Percentiles rank a stretch among this genome's conserved stretches.
Conservation (phyloP, 306 rosid species). For the Acacia crassicarpa region DNA sequence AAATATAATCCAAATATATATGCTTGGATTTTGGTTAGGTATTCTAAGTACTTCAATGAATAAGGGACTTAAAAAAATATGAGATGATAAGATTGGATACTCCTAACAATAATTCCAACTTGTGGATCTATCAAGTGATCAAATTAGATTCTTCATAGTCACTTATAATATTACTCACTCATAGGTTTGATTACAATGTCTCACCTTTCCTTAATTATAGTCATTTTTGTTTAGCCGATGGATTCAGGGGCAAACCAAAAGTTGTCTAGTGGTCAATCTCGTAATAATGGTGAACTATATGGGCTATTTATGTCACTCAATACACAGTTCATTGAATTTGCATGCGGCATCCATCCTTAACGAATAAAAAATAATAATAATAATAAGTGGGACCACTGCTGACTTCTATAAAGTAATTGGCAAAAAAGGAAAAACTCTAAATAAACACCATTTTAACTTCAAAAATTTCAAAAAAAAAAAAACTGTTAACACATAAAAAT, state of each 20-base stretch:
- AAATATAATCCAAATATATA: not conserved
- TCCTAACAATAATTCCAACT: slow-evolving; percentile 16
- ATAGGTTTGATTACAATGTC: slow-evolving; percentile 28
- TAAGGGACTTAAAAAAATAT: not conserved
- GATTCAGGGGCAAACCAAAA: too few species aligned
- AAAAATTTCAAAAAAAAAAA: too few species aligned
- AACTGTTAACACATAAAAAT: too few species aligned
- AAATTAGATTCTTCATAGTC: not conserved
- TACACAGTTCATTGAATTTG: slow-evolving; percentile 26
- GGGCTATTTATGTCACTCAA: slow-evolving; percentile 18
- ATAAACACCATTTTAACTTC: too few species aligned
- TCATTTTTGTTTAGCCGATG: not conserved
- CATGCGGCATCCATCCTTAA: slow-evolving; percentile 32
- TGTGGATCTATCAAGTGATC: not conserved
- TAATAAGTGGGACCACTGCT: slow-evolving; percentile 35
- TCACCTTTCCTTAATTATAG: slow-evolving; percentile 35
- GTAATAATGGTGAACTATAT: slow-evolving; percentile 24
- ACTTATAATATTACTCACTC: slow-evolving; percentile 10
- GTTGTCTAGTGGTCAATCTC: not conserved
- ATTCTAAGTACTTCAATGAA: not conserved
- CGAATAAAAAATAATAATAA: too few species aligned
- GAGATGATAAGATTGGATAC: slow-evolving; percentile 28
- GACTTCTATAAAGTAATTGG: slow-evolving; percentile 26
- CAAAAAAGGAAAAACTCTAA: not conserved
- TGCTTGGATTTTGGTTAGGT: too few species aligned